A percentile compares a stretch with the other conserved stretches of the same genome.
Conservation (phyloP, 306 rosid genomes). For the Alnus glutinosa region DNA sequence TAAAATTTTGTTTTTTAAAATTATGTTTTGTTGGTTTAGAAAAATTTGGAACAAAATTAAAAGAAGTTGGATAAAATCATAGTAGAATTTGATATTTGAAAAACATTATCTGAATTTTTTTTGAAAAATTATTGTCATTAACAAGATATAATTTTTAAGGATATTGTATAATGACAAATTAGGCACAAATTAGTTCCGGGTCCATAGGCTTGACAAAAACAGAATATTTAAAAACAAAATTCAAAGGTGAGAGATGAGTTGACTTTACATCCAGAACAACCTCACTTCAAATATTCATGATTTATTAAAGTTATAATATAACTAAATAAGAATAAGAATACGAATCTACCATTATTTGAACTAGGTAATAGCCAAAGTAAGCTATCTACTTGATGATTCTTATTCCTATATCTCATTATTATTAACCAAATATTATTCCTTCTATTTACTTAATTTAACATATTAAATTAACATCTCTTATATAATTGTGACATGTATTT, state of each 20-base stretch:
- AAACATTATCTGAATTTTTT: no score
- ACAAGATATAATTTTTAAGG: background rate
- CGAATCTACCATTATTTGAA: background rate
- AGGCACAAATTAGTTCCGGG: background rate
- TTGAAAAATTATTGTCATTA: background rate
- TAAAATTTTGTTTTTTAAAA: no score
- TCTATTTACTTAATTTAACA: no score
- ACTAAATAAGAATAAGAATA: background rate
- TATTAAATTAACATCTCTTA: no score
- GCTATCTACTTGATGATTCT: no score
- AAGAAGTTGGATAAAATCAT: no score
- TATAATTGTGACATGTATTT: no score
- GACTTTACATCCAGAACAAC: background rate
- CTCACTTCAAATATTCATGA: background rate
- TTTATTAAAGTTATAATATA: background rate
- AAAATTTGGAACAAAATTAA: no score
- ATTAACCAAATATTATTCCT: no score
- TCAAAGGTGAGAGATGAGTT: background rate
- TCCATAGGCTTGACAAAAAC: background rate
- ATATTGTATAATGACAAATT: background rate
- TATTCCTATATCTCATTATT: no score
- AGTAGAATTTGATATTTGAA: no score
- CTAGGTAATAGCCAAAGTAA: background rate
- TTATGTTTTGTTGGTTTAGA: no score
- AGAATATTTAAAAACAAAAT: background rate